Base-by-base conservation (phyloP, 164 flowering plant species). In the Akebia trifoliata region DNA sequence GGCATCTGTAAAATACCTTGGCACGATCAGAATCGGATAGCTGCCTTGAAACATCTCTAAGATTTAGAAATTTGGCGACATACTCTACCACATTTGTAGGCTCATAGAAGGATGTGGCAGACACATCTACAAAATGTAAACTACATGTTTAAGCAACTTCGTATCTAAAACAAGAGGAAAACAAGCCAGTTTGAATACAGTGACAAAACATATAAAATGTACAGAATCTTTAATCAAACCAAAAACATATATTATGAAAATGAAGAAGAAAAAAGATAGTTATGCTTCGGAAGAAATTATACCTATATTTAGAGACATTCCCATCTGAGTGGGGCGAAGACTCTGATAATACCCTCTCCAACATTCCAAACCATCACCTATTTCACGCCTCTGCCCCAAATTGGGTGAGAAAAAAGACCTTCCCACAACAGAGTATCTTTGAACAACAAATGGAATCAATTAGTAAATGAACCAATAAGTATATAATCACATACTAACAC, bases 321-420 rank as follows among this genome's bases (percentile, higher is more conserved):
- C 99, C 95, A 83, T 83, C 58, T 94, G 99, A 0, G 86, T 84
- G 4, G 88, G 91, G 0, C 94, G 81, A 6, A 90, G 66, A 35
- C 88, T 80, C 44, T 82, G 90, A 46, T 76, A 86, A 28, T 53
- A 87, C 0, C 99, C 99, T 28, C 62, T 71, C 97, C 96, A 90
- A 40, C 72, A 83, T 43, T 84, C 90, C 6, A 82, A 2, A 0
- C 96, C 99, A 36, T 76, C 76, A 2, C 79, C 83, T 4, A 87
- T 74, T 0, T 57, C 58, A 6, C 72, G 68, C 1, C 0, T 46
- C 0, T 24, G 17, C 0, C 87, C 95, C 51, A 84, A 50, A 0
- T 0, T 4, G 0, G 45, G 46, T 0, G 67, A 47, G 53, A 81
- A 86, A 49, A 88, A 85, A 0, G 95, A 88, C 55, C 96, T 69